Evolutionary conservation across 441 rosid species (phyloP).

Genomic region (Syzygium syzygioides): DNA sequence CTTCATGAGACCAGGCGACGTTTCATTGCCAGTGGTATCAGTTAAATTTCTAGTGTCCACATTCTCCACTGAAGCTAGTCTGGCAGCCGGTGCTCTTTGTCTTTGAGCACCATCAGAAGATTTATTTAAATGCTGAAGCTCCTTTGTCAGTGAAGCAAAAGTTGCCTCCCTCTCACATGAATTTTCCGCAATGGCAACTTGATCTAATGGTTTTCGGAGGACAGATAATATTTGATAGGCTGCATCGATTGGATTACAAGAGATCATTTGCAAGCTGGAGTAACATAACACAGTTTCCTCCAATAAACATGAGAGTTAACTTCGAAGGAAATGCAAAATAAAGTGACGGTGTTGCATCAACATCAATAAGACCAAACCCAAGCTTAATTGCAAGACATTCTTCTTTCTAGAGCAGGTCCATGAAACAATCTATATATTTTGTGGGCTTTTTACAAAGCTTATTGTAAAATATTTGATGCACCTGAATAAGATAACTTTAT

Average conservation of each 20-base stretch:
- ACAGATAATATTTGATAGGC: too few relatives aligned
- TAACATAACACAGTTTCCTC: neutral
- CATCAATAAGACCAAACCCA: neutral
- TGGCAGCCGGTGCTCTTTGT: neutral
- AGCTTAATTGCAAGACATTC: neutral
- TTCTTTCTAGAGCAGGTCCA: neutral
- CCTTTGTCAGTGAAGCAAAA: too few relatives aligned
- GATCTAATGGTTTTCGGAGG: too few relatives aligned
- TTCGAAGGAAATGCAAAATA: neutral
- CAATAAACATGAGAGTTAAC: neutral
- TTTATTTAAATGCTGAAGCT: neutral
- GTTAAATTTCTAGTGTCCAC: neutral
- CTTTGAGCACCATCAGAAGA: constrained; percentile 1
- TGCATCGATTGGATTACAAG: constrained; percentile 8
- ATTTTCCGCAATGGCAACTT: too few relatives aligned
- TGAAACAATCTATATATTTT: neutral
- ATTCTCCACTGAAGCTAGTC: constrained; percentile 11
- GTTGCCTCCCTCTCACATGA: too few relatives aligned
- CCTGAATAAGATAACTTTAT: too few relatives aligned
- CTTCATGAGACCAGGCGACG: neutral
- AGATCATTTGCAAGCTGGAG: neutral
- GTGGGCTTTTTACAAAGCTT: too few relatives aligned
- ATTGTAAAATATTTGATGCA: too few relatives aligned
- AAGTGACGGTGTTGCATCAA: neutral
- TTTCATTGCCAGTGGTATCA: neutral